Conservation (phyloP, 176 grass and related monocot species). For the Eleusine indica region DNA sequence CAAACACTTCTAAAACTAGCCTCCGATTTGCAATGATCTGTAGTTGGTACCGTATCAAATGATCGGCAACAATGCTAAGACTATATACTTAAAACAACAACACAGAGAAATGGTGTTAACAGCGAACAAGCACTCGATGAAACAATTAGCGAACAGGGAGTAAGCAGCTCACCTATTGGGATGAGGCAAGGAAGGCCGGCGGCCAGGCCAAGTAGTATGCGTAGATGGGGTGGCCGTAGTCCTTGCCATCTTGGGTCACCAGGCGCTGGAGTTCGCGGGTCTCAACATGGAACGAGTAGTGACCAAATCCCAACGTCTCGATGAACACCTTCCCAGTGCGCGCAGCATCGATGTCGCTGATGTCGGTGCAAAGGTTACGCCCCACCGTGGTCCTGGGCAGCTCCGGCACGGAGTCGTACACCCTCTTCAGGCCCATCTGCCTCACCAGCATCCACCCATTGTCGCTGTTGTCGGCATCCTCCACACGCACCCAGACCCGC, state of each 20-base stretch:
- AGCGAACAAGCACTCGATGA: no score
- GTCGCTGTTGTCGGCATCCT: background rate
- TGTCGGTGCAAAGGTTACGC: background rate
- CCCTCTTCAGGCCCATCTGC: background rate
- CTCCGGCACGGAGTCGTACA: background rate
- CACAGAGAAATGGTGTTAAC: no score
- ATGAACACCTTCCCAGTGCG: conserved; percentile 24
- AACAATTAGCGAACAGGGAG: no score
- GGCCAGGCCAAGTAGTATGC: conserved; percentile 11
- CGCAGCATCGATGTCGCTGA: conserved; percentile 18
- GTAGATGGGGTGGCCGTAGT: conserved; percentile 9
- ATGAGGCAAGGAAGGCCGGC: background rate
- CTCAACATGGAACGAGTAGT: conserved; percentile 12
- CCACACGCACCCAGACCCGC: background rate
- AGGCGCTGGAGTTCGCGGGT: conserved; percentile 20
- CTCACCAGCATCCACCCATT: conserved; percentile 16
- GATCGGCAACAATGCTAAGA: no score
- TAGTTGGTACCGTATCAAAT: no score
- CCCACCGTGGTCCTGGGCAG: background rate
- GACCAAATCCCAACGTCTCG: background rate
- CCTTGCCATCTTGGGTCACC: background rate
- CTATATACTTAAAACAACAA: no score
- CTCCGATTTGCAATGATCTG: no score
- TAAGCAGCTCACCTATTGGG: no score
- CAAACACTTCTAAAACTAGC: no score